Percentiles rank a stretch among this genome's conserved stretches.
phyloP scores from a whole-genome alignment of 768 basidiomycete species.

The Hydnomerulius pinastri region DNA sequence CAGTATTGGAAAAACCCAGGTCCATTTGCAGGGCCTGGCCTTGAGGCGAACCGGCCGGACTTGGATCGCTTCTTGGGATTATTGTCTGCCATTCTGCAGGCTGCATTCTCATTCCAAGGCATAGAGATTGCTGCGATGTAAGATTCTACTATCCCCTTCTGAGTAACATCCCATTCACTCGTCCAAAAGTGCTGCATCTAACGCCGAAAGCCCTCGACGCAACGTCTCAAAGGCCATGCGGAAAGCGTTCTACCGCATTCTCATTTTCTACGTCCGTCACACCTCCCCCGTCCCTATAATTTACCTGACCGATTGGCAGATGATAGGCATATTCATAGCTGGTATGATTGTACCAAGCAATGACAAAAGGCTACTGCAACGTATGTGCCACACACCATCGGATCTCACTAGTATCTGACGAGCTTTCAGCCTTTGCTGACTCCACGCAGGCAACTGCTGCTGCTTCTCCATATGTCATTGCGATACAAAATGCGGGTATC shows the following conservation, averaged over 20 bases:
- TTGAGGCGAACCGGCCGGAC: constrained; percentile 30
- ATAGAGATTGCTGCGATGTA: constrained; percentile 75
- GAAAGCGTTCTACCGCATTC: constrained; percentile 77
- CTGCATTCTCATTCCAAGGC: constrained; percentile 77
- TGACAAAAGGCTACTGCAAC: constrained; percentile 49
- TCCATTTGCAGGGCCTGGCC: constrained; percentile 26
- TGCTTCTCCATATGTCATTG: constrained; percentile 81
- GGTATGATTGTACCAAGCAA: constrained; percentile 77
- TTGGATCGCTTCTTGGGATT: constrained; percentile 45
- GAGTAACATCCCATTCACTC: constrained; percentile 5
- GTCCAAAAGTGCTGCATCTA: constrained; percentile 61
- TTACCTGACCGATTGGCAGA: constrained; percentile 31
- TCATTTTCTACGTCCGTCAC: constrained; percentile 66
- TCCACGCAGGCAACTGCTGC: constrained; percentile 59
- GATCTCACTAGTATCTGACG: not conserved
- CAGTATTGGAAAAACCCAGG: constrained; percentile 79
- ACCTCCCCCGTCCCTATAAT: not conserved
- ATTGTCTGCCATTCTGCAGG: constrained; percentile 46
- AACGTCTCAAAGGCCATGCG: constrained; percentile 78
- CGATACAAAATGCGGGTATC: constrained; percentile 68
- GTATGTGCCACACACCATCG: constrained; percentile 32
- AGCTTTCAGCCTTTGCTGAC: constrained; percentile 46
- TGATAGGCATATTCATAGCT: constrained; percentile 66
- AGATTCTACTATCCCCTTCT: constrained; percentile 26
- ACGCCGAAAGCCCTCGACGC: constrained; percentile 74